Percentiles rank a stretch among this genome's conserved stretches.
Evolutionary conservation across 1,139 yeast species (phyloP).

Genomic region (Suhomyces wounanorum): DNA sequence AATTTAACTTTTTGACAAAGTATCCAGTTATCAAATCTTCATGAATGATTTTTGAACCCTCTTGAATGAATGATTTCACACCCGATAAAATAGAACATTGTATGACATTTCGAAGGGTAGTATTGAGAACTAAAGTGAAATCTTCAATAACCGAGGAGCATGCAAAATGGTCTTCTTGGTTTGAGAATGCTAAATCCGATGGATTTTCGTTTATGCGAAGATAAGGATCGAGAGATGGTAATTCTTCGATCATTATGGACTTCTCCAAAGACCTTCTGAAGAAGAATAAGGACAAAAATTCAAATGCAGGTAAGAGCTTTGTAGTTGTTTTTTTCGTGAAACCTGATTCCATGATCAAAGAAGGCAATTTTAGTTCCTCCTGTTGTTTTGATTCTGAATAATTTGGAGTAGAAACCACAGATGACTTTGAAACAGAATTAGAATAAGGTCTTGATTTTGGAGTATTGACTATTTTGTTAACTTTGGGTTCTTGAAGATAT

Average conservation of each 20-base stretch:
- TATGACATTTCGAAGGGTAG: constrained; percentile 58
- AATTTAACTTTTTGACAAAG: constrained; percentile 53
- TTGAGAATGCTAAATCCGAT: constrained; percentile 9
- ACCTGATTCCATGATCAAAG: constrained; percentile 58
- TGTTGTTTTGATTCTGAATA: constrained; percentile 2
- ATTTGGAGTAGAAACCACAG: not conserved
- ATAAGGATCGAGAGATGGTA: constrained; percentile 52
- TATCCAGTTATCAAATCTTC: constrained; percentile 43
- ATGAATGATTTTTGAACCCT: constrained; percentile 34
- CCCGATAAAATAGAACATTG: constrained; percentile 62
- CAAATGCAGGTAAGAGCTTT: constrained; percentile 62
- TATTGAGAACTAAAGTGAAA: constrained; percentile 68
- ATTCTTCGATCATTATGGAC: constrained; percentile 76
- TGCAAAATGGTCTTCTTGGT: constrained; percentile 58
- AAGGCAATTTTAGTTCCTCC: constrained; percentile 43
- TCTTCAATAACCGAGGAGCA: constrained; percentile 89
- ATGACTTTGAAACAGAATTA: constrained; percentile 1
- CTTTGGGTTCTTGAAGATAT: constrained; percentile 26
- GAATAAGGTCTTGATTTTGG: not conserved
- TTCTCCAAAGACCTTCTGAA: constrained; percentile 80
- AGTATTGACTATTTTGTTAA: not conserved
- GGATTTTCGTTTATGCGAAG: constrained; percentile 18
- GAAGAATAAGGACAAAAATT: constrained; percentile 63
- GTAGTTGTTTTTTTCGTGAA: constrained; percentile 60
- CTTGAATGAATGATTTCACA: constrained; percentile 51